Evolutionary conservation across 495 filamentous ascomycete genomes (phyloP).

Genomic region (Pseudoneurospora amorphoporcata): DNA sequence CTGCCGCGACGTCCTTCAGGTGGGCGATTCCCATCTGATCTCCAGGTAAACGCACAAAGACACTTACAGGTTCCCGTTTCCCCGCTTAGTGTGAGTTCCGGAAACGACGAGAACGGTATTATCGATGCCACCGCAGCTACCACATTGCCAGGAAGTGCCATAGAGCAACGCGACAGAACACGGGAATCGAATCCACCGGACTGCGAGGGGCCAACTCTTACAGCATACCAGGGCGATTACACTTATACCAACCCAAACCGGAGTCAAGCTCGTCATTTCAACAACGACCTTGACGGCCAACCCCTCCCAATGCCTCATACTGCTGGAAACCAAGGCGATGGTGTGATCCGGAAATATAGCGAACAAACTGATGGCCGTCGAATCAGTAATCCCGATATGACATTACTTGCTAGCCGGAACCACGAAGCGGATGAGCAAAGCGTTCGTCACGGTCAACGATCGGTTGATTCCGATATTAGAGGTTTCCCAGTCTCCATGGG

Average conservation of each 20-base stretch:
- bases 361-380: neutral
- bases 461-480: neutral
- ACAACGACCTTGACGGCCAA: neutral
- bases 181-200: neutral
- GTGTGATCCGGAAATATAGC: neutral
- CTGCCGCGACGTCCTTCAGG: slow-evolving; percentile 58
- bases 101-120: slow-evolving; percentile 41
- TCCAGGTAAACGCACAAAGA: slow-evolving; percentile 60
- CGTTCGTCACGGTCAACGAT: neutral
- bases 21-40: slow-evolving; percentile 82
- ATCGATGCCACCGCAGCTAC: slow-evolving; percentile 42
- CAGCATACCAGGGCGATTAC: neutral
- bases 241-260: neutral
- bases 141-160: slow-evolving; percentile 39
- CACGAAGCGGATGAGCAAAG: neutral
- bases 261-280: neutral
- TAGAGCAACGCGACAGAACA: slow-evolving; percentile 16
- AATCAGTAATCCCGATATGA: neutral
- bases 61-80: slow-evolving; percentile 67
- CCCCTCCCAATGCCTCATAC: neutral
- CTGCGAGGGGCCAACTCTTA: neutral
- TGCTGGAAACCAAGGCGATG: neutral
- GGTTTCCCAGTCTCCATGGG: neutral
- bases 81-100: slow-evolving; percentile 66
- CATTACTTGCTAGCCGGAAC: neutral